Base-by-base conservation (phyloP, 768 basidiomycete genomes). In the Paxillus ammoniavirescens region DNA sequence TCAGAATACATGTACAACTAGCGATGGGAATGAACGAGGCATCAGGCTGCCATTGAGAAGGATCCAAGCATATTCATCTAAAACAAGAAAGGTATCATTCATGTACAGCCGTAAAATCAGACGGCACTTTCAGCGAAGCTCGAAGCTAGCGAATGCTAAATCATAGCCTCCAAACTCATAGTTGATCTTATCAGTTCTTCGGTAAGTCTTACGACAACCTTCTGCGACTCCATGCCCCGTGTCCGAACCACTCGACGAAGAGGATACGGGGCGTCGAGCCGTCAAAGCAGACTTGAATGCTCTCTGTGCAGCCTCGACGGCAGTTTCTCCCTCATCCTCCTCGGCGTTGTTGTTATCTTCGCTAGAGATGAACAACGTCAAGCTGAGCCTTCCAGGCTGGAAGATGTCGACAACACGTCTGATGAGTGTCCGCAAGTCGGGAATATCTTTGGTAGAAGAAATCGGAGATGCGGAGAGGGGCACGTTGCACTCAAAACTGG, bases 401-500 rank as follows among this genome's bases (percentile, higher is more conserved):
- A 99, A 99, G 70, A 99, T 97, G 61, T 78, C 74, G 30, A 98
- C 91, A 30, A 99, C 94, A 52, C 91, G 88, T 57, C 85, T 84
- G 53, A 98, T 81, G 52, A 98, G 83, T 15, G 86, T 84, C 61
- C 82, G 76, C 42, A 98, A 74, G 69, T 92, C 86, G 26, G 92
- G 93, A 40, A 90, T 80, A 52, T 69, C 61, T 23, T 65, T 69
- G 47, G 69, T 60, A 36, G 67, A 65, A 41, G 67, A 61, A 51
- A 56, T 50, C 8, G 62, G 60, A 45, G 68, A 56, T 41, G 71
- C 57, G 41, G 74, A 67, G 42, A 87, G 75, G 4, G 92, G 92
- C n/a, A 97, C 84, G 72, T 99, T 99, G 75, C 93, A 96, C 73
- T 99, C 97, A 75, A 99, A 98, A 64, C 90, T 93, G 58, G 97